Evolutionary conservation across 495 filamentous ascomycete species (phyloP).

Genomic region (Xeromyces bisporus): DNA sequence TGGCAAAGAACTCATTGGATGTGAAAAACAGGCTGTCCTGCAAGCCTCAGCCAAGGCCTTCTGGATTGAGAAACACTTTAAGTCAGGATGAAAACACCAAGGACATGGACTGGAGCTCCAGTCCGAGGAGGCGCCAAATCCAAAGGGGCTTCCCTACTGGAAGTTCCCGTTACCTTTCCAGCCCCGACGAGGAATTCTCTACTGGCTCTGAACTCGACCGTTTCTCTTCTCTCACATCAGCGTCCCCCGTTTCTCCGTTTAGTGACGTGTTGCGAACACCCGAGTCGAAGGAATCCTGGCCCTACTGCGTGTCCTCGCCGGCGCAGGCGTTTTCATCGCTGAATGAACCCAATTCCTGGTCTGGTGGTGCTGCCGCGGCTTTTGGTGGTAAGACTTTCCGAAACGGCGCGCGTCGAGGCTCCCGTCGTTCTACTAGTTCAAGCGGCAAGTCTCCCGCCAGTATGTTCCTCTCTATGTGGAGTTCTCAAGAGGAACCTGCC

Average conservation of each 20-base stretch:
- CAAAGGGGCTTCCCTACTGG: conserved; percentile 16
- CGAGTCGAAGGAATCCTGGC: conserved; percentile 31
- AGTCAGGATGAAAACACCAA: conserved; percentile 15
- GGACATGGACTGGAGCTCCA: conserved; percentile 9
- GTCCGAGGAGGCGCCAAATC: conserved; percentile 9
- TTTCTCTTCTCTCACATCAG: conserved; percentile 44
- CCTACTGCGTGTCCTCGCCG: conserved; percentile 31
- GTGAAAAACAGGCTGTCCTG: conserved; percentile 10
- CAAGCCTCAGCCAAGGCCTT: conserved; percentile 23
- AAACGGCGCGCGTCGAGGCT: conserved; percentile 21
- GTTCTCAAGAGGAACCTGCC: conserved; percentile 24
- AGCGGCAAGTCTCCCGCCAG: conserved; percentile 37
- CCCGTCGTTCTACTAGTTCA: conserved; percentile 29
- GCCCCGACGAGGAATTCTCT: conserved; percentile 10
- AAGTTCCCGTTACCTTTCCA: conserved; percentile 10
- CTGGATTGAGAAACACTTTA: conserved; percentile 23
- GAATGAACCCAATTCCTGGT: conserved; percentile 35
- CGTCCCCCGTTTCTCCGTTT: conserved; percentile 36
- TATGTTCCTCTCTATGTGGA: conserved; percentile 44
- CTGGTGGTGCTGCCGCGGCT: conserved; percentile 19
- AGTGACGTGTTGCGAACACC: conserved; percentile 35
- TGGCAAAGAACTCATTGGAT: conserved; percentile 22
- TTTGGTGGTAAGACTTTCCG: conserved; percentile 29
- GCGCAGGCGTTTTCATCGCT: conserved; percentile 25
- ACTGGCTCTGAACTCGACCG: conserved; percentile 18